Evolutionary conservation across 129 eudicot species (phyloP).

Genomic region (Daucus carota): DNA sequence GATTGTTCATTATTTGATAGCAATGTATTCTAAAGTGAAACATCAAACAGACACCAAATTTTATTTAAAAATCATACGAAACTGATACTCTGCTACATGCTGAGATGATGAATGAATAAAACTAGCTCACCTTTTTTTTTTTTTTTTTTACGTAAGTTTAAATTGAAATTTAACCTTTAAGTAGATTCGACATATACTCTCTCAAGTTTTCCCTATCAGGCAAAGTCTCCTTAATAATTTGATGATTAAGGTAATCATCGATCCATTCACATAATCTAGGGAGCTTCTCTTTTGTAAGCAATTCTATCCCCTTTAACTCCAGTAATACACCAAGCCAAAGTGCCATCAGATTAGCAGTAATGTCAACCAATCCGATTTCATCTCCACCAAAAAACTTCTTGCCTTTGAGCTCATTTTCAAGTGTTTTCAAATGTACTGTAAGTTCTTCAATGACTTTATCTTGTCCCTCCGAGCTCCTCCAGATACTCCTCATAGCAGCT

Average conservation of each 20-base stretch:
- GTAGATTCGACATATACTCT: background rate
- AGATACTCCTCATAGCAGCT: conserved; percentile 13
- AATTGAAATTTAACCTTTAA: background rate
- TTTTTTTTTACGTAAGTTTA: too few relatives aligned
- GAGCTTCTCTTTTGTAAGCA: conserved; percentile 2
- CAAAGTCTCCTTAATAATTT: conserved; percentile 8
- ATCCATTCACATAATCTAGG: conserved; percentile 21
- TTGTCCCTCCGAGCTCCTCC: conserved; percentile 19
- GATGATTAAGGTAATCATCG: conserved; percentile 2
- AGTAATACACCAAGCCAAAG: conserved; percentile 16
- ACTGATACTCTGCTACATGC: too few relatives aligned
- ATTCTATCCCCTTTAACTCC: conserved; percentile 9
- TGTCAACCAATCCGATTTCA: conserved; percentile 19
- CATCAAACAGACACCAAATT: too few relatives aligned
- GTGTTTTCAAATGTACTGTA: background rate
- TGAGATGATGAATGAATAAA: too few relatives aligned
- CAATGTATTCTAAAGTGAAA: too few relatives aligned
- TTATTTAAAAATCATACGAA: too few relatives aligned
- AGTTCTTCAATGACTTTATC: conserved; percentile 25
- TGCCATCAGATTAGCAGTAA: conserved; percentile 14
- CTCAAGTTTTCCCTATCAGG: background rate
- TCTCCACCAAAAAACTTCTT: conserved; percentile 19
- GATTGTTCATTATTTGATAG: too few relatives aligned
- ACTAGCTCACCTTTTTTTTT: too few relatives aligned
- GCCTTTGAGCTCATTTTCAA: conserved; percentile 24